Base-by-base conservation (phyloP, 2,329 filamentous ascomycete species). In the Fusarium cicatricum region DNA sequence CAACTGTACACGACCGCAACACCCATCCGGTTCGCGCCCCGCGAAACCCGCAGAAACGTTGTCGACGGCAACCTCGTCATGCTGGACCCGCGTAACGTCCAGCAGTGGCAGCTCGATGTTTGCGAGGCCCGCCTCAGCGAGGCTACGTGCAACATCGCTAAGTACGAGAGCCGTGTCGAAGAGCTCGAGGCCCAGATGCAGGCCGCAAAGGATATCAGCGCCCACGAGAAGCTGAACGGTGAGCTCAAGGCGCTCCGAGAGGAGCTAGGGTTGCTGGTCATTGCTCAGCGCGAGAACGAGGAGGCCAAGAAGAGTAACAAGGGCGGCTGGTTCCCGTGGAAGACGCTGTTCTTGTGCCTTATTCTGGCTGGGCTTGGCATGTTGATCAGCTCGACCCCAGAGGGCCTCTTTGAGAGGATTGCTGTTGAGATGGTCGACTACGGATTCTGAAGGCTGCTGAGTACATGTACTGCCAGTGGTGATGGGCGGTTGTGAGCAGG, bases 41-140 rank as follows among this genome's bases (percentile, higher is more conserved):
- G 10, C 1, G 9, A n/a, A 2, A 42, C 39, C 1, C 19, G 16
- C 3, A 6, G 3, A 3, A 19, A 16, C 4, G 26, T 21, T n/a
- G 12, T 3, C 2, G 28, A 28, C 4, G n/a, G n/a, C 2, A 45
- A 21, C 21, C 1, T 31, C 4, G 6, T 29, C 14, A n/a, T 57
- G 8, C 23, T 49, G 0, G 44, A 36, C n/a, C 26, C 15, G 2
- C 58, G 40, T 1, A 17, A 5, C 15, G 29, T 58, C 8, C 53
- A 47, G 21, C 44, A 54, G n/a, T 54, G 37, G 40, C 37, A 49
- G 12, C 23, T 61, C 17, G 40, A 53, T 3, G 15, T 3, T 0
- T 37, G 21, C 3, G 14, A 42, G 2, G 28, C 47, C 28, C 29
- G n/a, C 2, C 5, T 52, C 17, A 29, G 36, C 1, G 32, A 52